Evolutionary conservation across 148 eudicot species (phyloP).

Genomic region (Rhododendron vialii): DNA sequence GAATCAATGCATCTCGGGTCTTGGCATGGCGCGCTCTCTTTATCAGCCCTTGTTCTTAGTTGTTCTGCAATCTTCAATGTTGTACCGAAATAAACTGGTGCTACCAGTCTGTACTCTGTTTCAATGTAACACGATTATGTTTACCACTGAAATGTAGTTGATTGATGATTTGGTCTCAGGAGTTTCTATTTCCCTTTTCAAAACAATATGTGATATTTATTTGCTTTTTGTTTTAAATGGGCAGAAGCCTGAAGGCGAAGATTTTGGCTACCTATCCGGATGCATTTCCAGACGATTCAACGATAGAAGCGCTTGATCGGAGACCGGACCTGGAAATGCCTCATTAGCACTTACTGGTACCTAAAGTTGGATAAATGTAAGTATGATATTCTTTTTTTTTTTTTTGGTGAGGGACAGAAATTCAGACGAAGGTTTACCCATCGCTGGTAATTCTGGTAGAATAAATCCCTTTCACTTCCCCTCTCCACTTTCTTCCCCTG

Average conservation of each 20-base stretch:
- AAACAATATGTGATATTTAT: neutral
- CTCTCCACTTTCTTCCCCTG: neutral
- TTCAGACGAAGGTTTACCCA: neutral
- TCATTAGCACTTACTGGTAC: slow-evolving; percentile 10
- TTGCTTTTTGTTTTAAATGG: slow-evolving; percentile 2
- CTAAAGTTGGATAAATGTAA: neutral
- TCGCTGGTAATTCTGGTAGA: neutral
- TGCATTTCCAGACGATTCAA: slow-evolving; percentile 70
- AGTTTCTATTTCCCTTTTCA: neutral
- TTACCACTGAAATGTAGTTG: neutral
- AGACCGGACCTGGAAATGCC: slow-evolving; percentile 85
- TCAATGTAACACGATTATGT: neutral
- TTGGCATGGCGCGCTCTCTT: neutral
- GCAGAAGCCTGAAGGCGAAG: slow-evolving; percentile 74
- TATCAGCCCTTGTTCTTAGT: neutral
- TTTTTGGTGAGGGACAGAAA: neutral
- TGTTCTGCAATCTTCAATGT: neutral
- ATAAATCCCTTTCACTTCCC: neutral
- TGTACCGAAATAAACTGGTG: neutral
- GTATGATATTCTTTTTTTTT: neutral
- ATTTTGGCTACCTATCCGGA: slow-evolving; percentile 78
- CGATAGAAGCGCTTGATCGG: slow-evolving; percentile 55
- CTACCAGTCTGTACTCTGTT: neutral
- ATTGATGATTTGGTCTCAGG: neutral
- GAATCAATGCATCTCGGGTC: neutral